These are phyloP conservation scores for Talaromyces adpressus DNA, from an alignment of 495 filamentous ascomycete species.

Conservation along the genomic window DNA sequence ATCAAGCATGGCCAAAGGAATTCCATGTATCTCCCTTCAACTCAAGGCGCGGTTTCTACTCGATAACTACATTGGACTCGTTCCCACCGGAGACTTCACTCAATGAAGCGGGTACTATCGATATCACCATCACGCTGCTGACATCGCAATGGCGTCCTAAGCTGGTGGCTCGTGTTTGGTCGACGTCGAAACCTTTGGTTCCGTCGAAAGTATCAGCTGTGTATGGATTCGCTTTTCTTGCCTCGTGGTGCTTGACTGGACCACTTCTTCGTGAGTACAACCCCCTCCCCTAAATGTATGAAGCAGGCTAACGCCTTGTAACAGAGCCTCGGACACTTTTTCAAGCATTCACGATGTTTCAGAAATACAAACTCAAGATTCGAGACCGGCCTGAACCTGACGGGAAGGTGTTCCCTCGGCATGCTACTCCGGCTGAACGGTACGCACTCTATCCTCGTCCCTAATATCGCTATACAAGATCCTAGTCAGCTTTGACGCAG, in stretches of 20 bases:
- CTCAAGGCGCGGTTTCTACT: constrained; percentile 53
- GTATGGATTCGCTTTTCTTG: not conserved
- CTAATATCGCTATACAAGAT: too few relatives aligned
- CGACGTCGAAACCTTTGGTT: not conserved
- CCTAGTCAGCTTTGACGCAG: not conserved
- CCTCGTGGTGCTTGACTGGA: not conserved
- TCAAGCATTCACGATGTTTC: not conserved
- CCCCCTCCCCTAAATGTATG: not conserved
- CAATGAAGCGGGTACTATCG: not conserved
- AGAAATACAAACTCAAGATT: not conserved
- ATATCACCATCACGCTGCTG: constrained; percentile 1
- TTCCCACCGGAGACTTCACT: not conserved
- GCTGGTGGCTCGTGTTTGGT: constrained; percentile 3
- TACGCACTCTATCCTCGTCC: too few relatives aligned
- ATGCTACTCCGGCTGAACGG: not conserved
- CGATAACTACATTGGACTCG: constrained; percentile 41
- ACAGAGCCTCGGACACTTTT: not conserved
- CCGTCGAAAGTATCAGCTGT: not conserved
- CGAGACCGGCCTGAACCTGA: not conserved
- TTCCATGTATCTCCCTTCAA: constrained; percentile 75
- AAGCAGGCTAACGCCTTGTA: not conserved
- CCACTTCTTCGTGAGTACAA: not conserved
- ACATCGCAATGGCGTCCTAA: not conserved
- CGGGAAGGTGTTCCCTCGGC: not conserved
- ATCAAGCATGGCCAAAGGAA: constrained; percentile 53